These are phyloP conservation scores for Paramecium sexaurelia DNA, from an alignment of 73 alveolate genomes.

Conservation along the genomic window DNA sequence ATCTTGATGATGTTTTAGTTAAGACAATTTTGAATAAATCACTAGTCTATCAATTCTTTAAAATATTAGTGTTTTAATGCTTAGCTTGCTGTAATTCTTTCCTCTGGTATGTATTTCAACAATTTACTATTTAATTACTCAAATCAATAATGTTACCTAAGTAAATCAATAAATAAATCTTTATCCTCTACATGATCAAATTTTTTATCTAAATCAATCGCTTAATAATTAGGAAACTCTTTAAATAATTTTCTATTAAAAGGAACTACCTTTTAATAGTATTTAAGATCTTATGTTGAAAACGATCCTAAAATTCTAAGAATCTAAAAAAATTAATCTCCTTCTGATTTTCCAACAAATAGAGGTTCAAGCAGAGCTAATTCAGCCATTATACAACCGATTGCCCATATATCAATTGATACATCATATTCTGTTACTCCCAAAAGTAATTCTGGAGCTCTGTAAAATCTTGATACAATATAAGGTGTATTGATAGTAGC, in stretches of 20 bases:
- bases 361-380: conserved; percentile 74
- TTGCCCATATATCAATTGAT: conserved; percentile 86
- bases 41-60: not conserved
- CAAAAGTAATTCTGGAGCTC: conserved; percentile 91
- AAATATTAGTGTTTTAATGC: conserved; percentile 62
- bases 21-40: conserved; percentile 18
- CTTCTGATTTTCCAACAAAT: conserved; percentile 78
- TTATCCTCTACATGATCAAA: conserved; percentile 43
- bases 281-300: conserved; percentile 48
- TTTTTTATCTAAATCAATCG: conserved; percentile 16
- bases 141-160: conserved; percentile 10
- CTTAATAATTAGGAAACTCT: conserved; percentile 38
- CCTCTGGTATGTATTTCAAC: conserved; percentile 56
- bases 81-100: conserved; percentile 59
- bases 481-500: conserved; percentile 71
- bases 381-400: conserved; percentile 85
- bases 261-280: conserved; percentile 21
- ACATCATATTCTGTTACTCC: conserved; percentile 75
- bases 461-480: conserved; percentile 80
- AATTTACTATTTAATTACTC: conserved; percentile 6
- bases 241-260: conserved; percentile 14
- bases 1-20: not conserved
- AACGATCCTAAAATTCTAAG: conserved; percentile 72
- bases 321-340: conserved; percentile 70
- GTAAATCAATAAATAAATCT: conserved; percentile 53